phyloP scores from a whole-genome alignment of 2,329 filamentous ascomycete species.

The Nigrograna mackinnonii region DNA sequence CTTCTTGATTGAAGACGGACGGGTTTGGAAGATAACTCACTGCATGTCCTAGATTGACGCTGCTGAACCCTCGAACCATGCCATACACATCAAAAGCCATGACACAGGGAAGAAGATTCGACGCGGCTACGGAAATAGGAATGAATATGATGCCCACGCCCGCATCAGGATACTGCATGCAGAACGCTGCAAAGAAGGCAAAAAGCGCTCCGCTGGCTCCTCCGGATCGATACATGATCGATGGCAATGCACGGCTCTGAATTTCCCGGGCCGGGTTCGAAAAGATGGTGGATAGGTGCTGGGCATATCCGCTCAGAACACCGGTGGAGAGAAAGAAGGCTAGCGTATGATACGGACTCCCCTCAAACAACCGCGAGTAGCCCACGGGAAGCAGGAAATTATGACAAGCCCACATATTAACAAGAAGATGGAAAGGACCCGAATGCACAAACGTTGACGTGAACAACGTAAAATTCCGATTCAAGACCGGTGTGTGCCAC shows the following conservation, averaged over 20 bases:
- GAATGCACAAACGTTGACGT: slow-evolving; percentile 32
- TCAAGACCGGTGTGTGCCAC: slow-evolving; percentile 34
- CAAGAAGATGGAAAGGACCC: slow-evolving; percentile 21
- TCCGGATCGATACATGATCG: slow-evolving; percentile 25
- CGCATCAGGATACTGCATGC: slow-evolving; percentile 33
- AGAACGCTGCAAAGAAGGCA: slow-evolving; percentile 19
- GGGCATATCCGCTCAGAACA: slow-evolving; percentile 31
- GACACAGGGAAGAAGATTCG: slow-evolving; percentile 30
- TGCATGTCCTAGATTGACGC: slow-evolving; percentile 36
- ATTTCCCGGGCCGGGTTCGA: slow-evolving; percentile 6
- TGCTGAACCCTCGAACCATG: slow-evolving; percentile 29
- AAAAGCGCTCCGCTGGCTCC: slow-evolving; percentile 40
- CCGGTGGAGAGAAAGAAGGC: slow-evolving; percentile 35
- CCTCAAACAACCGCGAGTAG: slow-evolving; percentile 31
- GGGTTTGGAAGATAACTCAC: slow-evolving; percentile 22
- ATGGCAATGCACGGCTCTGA: neutral
- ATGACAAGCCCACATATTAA: slow-evolving; percentile 34
- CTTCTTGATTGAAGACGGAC: neutral
- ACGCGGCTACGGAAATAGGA: slow-evolving; percentile 31
- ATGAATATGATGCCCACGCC: slow-evolving; percentile 36
- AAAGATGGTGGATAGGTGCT: slow-evolving; percentile 32
- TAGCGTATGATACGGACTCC: slow-evolving; percentile 28
- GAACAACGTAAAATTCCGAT: slow-evolving; percentile 32
- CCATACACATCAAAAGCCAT: slow-evolving; percentile 38
- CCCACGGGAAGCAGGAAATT: slow-evolving; percentile 35